Percentiles rank a stretch among this genome's conserved stretches.
Evolutionary conservation across 148 eudicot genomes (phyloP).

Genomic region (Camellia granthamiana): DNA sequence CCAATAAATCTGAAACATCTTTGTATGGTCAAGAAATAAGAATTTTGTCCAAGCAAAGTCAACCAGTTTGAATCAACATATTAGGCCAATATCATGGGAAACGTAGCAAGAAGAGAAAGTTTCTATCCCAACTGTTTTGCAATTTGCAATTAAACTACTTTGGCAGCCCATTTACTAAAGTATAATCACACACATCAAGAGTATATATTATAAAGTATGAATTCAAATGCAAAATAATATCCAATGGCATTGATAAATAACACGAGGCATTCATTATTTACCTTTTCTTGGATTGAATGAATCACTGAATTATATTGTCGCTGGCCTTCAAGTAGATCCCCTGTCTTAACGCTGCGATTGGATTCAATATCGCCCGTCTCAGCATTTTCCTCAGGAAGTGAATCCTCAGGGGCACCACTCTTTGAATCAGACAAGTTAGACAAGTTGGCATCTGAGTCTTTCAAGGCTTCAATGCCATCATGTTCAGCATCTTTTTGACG

Average conservation of each 20-base stretch:
- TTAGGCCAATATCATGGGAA: neutral
- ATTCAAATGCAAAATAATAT: conserved; percentile 1
- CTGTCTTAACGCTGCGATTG: conserved; percentile 40
- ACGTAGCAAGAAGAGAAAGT: neutral
- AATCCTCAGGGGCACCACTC: conserved; percentile 44
- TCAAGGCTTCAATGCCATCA: conserved; percentile 68
- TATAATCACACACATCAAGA: neutral
- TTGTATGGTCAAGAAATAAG: neutral
- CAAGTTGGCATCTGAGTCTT: conserved; percentile 47
- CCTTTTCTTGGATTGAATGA: conserved; percentile 97
- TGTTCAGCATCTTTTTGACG: conserved; percentile 90
- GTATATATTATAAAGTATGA: neutral
- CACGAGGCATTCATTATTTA: conserved; percentile 16
- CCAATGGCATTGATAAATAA: neutral
- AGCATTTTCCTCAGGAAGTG: conserved; percentile 52
- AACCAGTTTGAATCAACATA: neutral
- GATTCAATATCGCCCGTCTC: conserved; percentile 46
- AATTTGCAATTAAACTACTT: neutral
- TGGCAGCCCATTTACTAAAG: neutral
- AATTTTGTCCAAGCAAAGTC: too few species aligned
- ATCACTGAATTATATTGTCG: conserved; percentile 89
- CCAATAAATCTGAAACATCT: neutral
- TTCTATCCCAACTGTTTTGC: neutral
- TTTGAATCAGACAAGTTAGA: conserved; percentile 38
- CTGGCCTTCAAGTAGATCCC: conserved; percentile 88